Evolutionary conservation across 257 asterid genomes (phyloP), one percentile per base, ranked within the genome.

Genomic region (Agastache rugosa): DNA sequence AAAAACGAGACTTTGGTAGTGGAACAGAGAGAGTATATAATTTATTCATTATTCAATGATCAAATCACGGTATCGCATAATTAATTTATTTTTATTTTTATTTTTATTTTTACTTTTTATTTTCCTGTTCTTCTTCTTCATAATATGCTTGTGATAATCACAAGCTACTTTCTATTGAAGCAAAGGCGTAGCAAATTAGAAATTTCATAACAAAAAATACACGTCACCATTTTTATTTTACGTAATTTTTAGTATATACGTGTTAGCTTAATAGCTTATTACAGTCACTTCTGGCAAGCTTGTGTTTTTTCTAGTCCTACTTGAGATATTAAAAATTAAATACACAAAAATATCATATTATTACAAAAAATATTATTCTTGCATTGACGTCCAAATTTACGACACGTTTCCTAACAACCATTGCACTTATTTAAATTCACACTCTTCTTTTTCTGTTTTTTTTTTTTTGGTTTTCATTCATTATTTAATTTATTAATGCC

Each of bases 141-240:
- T 64, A 39, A 2, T 37, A 37, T 9, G 19, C 23, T 17, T 25
- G 72, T 63, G 78, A 74, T 47, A 45, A 48, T 74, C 47, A 64
- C 68, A 67, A 56, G 79, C 69, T 67, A 66, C 74, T 67, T 56
- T 64, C 39, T 55, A 17, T 23, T 25, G 41, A 59, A 50, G 70
- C 37, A 74, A 78, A 50, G 71, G 47, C 44, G 77, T 12, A 9
- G 67, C n/a, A n/a, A n/a, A n/a, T n/a, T n/a, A n/a, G n/a, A n/a
- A n/a, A n/a, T n/a, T n/a, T n/a, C n/a, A n/a, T n/a, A 66, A 64
- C 5, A 54, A 56, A 11, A 58, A 67, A 73, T 37, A 35, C 56
- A 58, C 54, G 71, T 59, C 82, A 72, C 75, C 45, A 5, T 22
- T 45, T 70, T 27, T 15, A 16, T 16, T 64, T 59, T 17, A 22